Evolutionary conservation across 306 rosid genomes (phyloP), one percentile per base, ranked within the genome.

Genomic region (Neltuma alba): DNA sequence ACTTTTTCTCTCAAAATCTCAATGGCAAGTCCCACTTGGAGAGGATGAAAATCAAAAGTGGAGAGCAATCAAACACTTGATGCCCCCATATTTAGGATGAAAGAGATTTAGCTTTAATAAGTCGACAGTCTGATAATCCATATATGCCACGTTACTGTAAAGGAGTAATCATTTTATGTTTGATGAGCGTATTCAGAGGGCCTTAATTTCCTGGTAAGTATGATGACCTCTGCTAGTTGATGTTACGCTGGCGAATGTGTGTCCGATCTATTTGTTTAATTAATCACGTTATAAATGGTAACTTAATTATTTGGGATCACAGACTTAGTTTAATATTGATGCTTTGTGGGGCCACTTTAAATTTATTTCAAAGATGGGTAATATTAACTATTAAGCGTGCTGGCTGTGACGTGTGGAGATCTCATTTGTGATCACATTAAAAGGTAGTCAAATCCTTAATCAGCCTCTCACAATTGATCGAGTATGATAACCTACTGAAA

Each of bases 1-100:
- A 87, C 44, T 92, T 82, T 81, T 82, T 94, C 80, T 78, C 92
- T 6, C 82, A 71, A 30, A 85, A 86, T 70, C 83, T 92, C 5
- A 72, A 70, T 45, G 98, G 98, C 6, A 94, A 94, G 34, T 62
- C 91, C 1, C 85, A 88, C 77, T 79, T 92, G 89, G 91, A 91
- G 23, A 78, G 79, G 57, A 90, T 90, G 94, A 92, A 79, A 78
- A 21, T 87, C 52, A 23, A 79, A 72, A 27, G 58, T 9, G 65
- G 31, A 16, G 65, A 68, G 14, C 2, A 68, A 67, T 14, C 54
- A 68, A n/a, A 66, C 72, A 38, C 9, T 68, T 37, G 55, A 16
- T 16, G 55, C 42, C 45, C 45, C 37, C 1, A 9, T n/a, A 20
- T n/a, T 68, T 68, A 40, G 34, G 18, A 16, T 68, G 27, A 0